These are phyloP conservation scores for Corinectria fuckeliana DNA, from an alignment of 2,329 filamentous ascomycete genomes.

Conservation along the genomic window DNA sequence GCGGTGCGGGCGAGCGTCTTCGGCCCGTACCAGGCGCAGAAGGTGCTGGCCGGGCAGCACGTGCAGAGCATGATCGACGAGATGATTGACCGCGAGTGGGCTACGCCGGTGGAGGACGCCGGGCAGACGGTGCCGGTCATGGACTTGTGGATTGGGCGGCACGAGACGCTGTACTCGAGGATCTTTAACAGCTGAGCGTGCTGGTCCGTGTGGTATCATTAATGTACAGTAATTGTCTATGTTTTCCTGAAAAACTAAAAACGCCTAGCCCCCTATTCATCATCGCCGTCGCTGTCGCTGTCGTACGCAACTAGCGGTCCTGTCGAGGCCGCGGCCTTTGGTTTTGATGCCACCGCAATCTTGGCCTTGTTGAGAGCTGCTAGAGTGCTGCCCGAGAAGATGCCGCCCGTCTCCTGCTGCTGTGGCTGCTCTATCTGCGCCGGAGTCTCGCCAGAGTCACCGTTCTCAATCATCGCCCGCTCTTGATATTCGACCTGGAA, in stretches of 20 bases:
- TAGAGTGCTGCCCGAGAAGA: slow-evolving; percentile 83
- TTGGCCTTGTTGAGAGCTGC: slow-evolving; percentile 73
- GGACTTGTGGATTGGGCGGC: slow-evolving; percentile 83
- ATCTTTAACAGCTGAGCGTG: slow-evolving; percentile 78
- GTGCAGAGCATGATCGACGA: slow-evolving; percentile 64
- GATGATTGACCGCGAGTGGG: slow-evolving; percentile 67
- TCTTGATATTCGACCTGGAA: slow-evolving; percentile 70
- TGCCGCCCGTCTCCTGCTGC: slow-evolving; percentile 59
- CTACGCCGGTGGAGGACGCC: slow-evolving; percentile 66
- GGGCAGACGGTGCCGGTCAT: slow-evolving; percentile 78
- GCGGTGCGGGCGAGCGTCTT: slow-evolving; percentile 79
- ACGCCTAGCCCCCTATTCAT: slow-evolving; percentile 48
- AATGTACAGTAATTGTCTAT: slow-evolving; percentile 38
- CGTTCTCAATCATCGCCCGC: slow-evolving; percentile 62
- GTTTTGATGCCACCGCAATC: slow-evolving; percentile 60
- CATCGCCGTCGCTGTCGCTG: slow-evolving; percentile 89
- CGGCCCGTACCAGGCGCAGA: slow-evolving; percentile 82
- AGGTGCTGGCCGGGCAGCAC: slow-evolving; percentile 67
- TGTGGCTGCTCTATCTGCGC: slow-evolving; percentile 43
- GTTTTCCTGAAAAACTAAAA: slow-evolving; percentile 33
- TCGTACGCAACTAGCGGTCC: slow-evolving; percentile 89
- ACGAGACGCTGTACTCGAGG: slow-evolving; percentile 82
- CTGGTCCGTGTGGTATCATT: slow-evolving; percentile 41
- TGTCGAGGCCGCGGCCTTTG: slow-evolving; percentile 58
- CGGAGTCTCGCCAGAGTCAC: slow-evolving; percentile 52